phyloP scores from a whole-genome alignment of 192 early-diverging fungal genomes.

The Umbelopsis sp. region DNA sequence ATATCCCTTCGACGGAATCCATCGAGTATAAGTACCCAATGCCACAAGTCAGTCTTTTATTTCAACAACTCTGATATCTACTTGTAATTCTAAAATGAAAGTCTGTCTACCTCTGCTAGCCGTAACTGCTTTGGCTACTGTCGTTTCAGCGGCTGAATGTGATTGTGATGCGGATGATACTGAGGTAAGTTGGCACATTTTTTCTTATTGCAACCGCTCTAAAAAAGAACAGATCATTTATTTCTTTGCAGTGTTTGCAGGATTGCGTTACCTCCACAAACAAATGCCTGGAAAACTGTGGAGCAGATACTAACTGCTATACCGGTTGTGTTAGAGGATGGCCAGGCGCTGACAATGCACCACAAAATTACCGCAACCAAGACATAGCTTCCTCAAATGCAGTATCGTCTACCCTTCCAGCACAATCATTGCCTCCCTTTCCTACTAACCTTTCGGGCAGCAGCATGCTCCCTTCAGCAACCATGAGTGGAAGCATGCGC shows the following conservation, averaged over 20 bases:
- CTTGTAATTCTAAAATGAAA: not conserved
- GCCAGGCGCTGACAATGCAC: not conserved
- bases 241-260: not conserved
- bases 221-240: not conserved
- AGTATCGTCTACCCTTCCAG: not conserved
- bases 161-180: not conserved
- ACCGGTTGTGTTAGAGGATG: not conserved
- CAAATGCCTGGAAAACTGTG: not conserved
- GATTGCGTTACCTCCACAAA: slow-evolving; percentile 8
- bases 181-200: not conserved
- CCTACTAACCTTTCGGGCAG: not conserved
- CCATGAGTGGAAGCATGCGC: not conserved
- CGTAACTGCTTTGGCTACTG: not conserved
- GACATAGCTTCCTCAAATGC: not conserved
- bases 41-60: not conserved
- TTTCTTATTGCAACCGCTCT: not conserved
- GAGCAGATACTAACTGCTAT: not conserved
- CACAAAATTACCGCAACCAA: not conserved
- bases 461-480: not conserved
- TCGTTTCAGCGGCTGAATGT: not conserved
- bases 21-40: not conserved
- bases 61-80: not conserved
- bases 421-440: not conserved
- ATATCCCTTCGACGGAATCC: not conserved
- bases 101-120: not conserved